Evolutionary conservation across 2,329 filamentous ascomycete genomes (phyloP), one percentile per base, ranked within the genome.

Genomic region (Metarhizium album): DNA sequence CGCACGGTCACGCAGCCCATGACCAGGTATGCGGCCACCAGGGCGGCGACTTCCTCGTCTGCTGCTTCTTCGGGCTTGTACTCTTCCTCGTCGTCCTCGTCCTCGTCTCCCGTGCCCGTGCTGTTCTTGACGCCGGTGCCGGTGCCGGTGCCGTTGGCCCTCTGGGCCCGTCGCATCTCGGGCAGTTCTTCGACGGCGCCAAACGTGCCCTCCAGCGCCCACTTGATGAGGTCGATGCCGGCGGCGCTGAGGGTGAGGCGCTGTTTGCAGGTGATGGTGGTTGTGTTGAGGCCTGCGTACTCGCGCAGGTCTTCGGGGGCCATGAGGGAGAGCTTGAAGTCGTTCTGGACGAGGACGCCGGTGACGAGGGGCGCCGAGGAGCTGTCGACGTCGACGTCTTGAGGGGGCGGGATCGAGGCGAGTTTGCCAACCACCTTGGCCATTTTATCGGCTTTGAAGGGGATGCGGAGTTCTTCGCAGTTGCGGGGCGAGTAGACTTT

Each of bases 281-380:
- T 97, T 0, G 93, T 97, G 2, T 90, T 96, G 29, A 98, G 73
- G n/a, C 93, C 93, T 0, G 93, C 93, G 64, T 95, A 98, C 68
- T 98, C 93, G 54, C 90, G 84, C 33, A 98, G 75, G 64, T 98
- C 93, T 60, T 97, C 93, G 0, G 93, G 90, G 1, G 90, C 90
- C 91, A 98, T 97, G 33, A 98, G 75, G 0, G 87, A 94, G 63
- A 98, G 81, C 67, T 97, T 95, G 68, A 98, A 97, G 65, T 96
- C 93, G 65, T 95, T 97, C 59, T 97, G 91, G 7, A 98, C 90
- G 16, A 98, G 76, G 0, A 98, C 93, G 27, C 93, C 93, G 0
- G 85, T 87, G 59, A 98, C 80, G 42, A 97, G 74, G 50, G 71
- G 72, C 11, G 63, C 61, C 22, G 59, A 52, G 0, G 65, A 64